Base-by-base conservation (phyloP, 345 rosid genomes). In the Acer yangbiense region DNA sequence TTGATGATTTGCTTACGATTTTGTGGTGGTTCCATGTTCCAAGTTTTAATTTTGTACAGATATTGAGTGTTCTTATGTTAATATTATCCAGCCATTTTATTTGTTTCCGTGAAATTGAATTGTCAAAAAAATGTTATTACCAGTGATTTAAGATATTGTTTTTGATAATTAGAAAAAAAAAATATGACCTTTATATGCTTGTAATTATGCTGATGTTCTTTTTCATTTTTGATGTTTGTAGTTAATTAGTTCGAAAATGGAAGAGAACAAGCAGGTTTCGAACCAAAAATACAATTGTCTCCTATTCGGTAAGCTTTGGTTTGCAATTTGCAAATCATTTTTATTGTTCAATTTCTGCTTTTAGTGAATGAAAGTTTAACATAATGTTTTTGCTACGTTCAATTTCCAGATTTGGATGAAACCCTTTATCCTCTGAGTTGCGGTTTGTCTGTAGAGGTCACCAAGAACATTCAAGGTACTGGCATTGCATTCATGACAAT, bases 381-480 rank as follows among this genome's bases (percentile, higher is more conserved):
- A 54, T 13, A 27, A 57, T 3, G 12, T 6, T 18, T 0, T 58
- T 35, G 16, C 43, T 46, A n/a, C 9, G 0, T 75, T 32, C 52
- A 44, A 74, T 46, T 82, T 79, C 16, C 86, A 90, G 87, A 91
- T 87, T 29, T 91, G 52, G 98, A 95, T 83, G 98, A 95, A 82
- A 95, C 98, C 74, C 90, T 95, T 76, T 95, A 93, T 81, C 92
- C 97, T 68, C 63, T 74, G 27, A 89, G 87, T 81, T 93, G 96
- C 79, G 98, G 98, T 52, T 79, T 95, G 73, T 86, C 96, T 9
- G 54, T 39, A 58, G 77, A 79, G 27, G 88, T 89, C 66, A 84
- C 86, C 75, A 88, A 84, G 73, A 93, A 93, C 78, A 93, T 95
- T 71, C 92, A 85, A 85, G 98, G 98, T 95, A 83, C 61, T 46